phyloP scores from a whole-genome alignment of 305 asterid genomes.

The Coffea humblotiana region DNA sequence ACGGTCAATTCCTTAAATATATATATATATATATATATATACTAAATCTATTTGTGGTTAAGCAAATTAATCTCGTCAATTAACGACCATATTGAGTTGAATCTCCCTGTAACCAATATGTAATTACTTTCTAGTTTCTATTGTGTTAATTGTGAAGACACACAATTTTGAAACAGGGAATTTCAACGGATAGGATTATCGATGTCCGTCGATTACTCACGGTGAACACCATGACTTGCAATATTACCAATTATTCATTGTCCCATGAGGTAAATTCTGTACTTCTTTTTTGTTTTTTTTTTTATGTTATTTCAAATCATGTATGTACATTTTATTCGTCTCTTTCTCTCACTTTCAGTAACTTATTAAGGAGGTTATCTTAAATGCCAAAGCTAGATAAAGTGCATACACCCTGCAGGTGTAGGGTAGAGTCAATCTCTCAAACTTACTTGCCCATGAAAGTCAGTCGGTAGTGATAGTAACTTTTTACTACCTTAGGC shows the following conservation, averaged over 20 bases:
- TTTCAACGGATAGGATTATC: slow-evolving; percentile 82
- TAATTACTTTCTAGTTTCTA: background rate
- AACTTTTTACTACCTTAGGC: too few relatives aligned
- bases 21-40: too few relatives aligned
- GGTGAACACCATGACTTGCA: slow-evolving; percentile 58
- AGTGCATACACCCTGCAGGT: background rate
- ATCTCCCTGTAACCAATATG: background rate
- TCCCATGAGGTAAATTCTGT: slow-evolving; percentile 69
- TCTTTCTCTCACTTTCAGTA: background rate
- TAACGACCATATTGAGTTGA: background rate
- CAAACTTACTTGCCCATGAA: too few relatives aligned
- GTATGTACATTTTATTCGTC: background rate
- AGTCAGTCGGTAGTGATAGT: too few relatives aligned
- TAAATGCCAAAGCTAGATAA: background rate
- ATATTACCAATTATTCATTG: slow-evolving; percentile 65
- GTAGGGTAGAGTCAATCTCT: too few relatives aligned
- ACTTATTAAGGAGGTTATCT: too few relatives aligned
- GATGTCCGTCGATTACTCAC: slow-evolving; percentile 67
- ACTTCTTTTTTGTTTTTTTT: background rate
- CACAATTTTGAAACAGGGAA: slow-evolving; percentile 49
- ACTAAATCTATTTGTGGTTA: too few relatives aligned
- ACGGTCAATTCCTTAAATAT: background rate
- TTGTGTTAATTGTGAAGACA: background rate
- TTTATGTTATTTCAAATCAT: too few relatives aligned
- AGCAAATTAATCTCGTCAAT: background rate